Conservation (phyloP, 148 eudicot species). For the Heliosperma pusillum region DNA sequence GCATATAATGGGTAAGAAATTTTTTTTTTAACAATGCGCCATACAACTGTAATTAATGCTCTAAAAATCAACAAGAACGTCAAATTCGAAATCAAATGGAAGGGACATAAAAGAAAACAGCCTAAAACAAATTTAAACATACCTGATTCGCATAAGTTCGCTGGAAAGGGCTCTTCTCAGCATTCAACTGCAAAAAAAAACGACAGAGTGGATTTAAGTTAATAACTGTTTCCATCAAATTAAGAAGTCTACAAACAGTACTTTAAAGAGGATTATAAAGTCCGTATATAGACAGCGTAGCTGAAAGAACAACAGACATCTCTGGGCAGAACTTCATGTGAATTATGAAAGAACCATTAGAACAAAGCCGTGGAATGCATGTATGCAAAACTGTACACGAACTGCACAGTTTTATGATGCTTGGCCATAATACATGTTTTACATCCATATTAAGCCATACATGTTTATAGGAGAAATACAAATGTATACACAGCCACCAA, state of each 20-base stretch:
- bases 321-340: not conserved
- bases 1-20: not conserved
- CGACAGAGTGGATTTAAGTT: not conserved
- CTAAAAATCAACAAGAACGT: not conserved
- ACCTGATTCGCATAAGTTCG: constrained; percentile 75
- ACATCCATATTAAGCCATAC: not conserved
- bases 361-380: not conserved
- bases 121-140: constrained; percentile 2
- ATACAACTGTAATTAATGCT: constrained; percentile 4
- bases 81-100: constrained; percentile 2
- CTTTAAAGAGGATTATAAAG: not conserved
- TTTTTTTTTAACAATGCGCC: too few species aligned
- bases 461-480: not conserved
- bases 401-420: not conserved
- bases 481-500: not conserved
- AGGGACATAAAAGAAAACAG: not conserved
- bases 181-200: constrained; percentile 52
- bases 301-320: not conserved
- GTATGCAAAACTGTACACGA: not conserved
- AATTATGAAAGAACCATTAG: not conserved
- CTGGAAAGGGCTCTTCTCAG: constrained; percentile 82
- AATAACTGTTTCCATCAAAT: not conserved
- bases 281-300: not conserved
- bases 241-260: not conserved
- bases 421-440: not conserved